Conservation (phyloP, 768 basidiomycete genomes). For the Stropharia rugosoannulata region DNA sequence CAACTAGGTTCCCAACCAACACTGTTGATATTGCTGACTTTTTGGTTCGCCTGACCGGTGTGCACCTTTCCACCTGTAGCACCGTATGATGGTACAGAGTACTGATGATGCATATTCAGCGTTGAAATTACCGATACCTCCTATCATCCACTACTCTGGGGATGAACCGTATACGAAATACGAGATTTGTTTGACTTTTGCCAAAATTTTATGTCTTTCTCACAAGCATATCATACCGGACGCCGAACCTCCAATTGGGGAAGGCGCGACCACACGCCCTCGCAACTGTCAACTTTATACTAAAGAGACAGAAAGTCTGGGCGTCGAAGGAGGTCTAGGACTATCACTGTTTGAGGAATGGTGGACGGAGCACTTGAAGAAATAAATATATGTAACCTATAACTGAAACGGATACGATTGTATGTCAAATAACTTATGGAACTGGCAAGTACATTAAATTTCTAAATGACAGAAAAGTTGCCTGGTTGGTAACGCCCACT, state of each 20-base stretch:
- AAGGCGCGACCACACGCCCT: conserved; percentile 72
- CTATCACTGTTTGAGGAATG: conserved; percentile 78
- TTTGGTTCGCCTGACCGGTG: conserved; percentile 74
- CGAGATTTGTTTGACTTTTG: conserved; percentile 83
- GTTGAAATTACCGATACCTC: conserved; percentile 49
- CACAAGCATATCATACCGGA: conserved; percentile 78
- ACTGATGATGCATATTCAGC: conserved; percentile 18
- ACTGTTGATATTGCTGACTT: conserved; percentile 85
- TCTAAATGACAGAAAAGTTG: background rate
- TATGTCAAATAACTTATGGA: background rate
- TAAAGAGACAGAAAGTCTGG: conserved; percentile 68
- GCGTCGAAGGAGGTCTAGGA: conserved; percentile 56
- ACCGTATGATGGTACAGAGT: background rate
- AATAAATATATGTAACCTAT: background rate
- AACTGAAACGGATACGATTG: background rate
- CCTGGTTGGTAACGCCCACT: background rate
- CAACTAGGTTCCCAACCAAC: conserved; percentile 91
- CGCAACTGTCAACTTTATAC: conserved; percentile 79
- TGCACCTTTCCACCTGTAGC: conserved; percentile 15
- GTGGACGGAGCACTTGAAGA: conserved; percentile 63
- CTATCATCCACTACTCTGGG: conserved; percentile 84
- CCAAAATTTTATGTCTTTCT: conserved; percentile 65
- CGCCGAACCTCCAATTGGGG: conserved; percentile 59
- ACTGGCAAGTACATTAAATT: background rate
- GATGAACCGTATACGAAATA: conserved; percentile 89